A percentile compares a stretch with the other conserved stretches of the same genome.
Conservation (phyloP, 257 asterid genomes). For the Primulina tabacum region DNA sequence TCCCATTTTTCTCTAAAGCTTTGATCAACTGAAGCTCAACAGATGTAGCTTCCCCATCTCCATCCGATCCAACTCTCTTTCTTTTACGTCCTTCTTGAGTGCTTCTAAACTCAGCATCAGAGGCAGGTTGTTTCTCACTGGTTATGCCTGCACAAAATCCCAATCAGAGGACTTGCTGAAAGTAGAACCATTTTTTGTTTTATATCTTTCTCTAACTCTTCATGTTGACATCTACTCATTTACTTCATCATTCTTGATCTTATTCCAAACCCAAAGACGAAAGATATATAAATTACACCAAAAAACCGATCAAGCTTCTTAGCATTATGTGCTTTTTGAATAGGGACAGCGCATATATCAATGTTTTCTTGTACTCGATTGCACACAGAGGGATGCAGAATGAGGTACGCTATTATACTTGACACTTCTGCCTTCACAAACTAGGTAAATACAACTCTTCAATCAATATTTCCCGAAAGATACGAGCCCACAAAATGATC, state of each 20-base stretch:
- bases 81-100: conserved; percentile 57
- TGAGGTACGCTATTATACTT: not conserved
- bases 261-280: not conserved
- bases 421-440: not conserved
- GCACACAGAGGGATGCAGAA: not conserved
- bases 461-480: not conserved
- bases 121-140: conserved; percentile 42
- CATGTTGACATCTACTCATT: not conserved
- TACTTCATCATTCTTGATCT: not conserved
- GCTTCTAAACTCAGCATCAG: conserved; percentile 39
- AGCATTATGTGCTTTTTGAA: not conserved
- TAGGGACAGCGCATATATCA: not conserved
- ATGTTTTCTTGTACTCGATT: not conserved
- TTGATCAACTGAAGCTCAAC: conserved; percentile 47
- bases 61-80: conserved; percentile 39
- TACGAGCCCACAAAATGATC: not conserved
- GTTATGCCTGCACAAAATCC: conserved; percentile 45
- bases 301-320: not conserved
- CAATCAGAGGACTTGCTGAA: conserved; percentile 5
- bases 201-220: not conserved
- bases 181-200: not conserved
- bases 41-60: conserved; percentile 39
- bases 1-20: conserved; percentile 74
- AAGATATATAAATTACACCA: not conserved
- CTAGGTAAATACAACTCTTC: no score